phyloP scores from a whole-genome alignment of 2,329 filamentous ascomycete genomes.

The Fusarium secorum region DNA sequence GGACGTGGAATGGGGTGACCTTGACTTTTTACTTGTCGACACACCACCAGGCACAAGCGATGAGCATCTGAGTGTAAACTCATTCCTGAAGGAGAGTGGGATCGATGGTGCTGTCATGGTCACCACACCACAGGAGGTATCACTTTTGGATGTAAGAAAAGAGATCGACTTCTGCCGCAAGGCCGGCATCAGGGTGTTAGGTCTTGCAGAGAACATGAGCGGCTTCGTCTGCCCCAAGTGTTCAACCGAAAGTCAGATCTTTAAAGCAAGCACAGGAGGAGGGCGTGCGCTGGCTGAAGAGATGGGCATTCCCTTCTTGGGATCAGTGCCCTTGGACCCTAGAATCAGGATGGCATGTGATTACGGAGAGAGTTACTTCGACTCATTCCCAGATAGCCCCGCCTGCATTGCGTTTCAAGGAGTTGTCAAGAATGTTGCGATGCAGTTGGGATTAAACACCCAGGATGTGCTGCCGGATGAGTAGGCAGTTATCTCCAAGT shows the following conservation, averaged over 20 bases:
- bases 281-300: slow-evolving; percentile 82
- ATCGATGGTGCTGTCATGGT: slow-evolving; percentile 94
- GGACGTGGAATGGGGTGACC: slow-evolving; percentile 95
- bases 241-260: slow-evolving; percentile 82
- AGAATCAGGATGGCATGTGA: slow-evolving; percentile 96
- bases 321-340: slow-evolving; percentile 89
- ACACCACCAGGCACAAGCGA: slow-evolving; percentile 95
- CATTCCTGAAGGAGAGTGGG: slow-evolving; percentile 86
- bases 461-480: slow-evolving; percentile 56
- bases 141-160: slow-evolving; percentile 90
- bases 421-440: slow-evolving; percentile 78
- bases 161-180: slow-evolving; percentile 98
- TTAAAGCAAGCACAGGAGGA: slow-evolving; percentile 89
- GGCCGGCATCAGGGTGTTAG: slow-evolving; percentile 86
- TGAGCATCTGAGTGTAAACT: slow-evolving; percentile 94
- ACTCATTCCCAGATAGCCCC: slow-evolving; percentile 91
- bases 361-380: slow-evolving; percentile 96
- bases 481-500: slow-evolving; percentile 31
- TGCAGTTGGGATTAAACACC: slow-evolving; percentile 70
- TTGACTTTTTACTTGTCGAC: slow-evolving; percentile 93
- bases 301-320: slow-evolving; percentile 87
- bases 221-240: slow-evolving; percentile 97
- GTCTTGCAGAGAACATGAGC: slow-evolving; percentile 97
- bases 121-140: slow-evolving; percentile 94
- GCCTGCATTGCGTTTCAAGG: slow-evolving; percentile 82